A percentile compares a stretch with the other conserved stretches of the same genome.
phyloP scores from a whole-genome alignment of 1,284 basidiomycete genomes.

The Ceratobasidium theobromae region DNA sequence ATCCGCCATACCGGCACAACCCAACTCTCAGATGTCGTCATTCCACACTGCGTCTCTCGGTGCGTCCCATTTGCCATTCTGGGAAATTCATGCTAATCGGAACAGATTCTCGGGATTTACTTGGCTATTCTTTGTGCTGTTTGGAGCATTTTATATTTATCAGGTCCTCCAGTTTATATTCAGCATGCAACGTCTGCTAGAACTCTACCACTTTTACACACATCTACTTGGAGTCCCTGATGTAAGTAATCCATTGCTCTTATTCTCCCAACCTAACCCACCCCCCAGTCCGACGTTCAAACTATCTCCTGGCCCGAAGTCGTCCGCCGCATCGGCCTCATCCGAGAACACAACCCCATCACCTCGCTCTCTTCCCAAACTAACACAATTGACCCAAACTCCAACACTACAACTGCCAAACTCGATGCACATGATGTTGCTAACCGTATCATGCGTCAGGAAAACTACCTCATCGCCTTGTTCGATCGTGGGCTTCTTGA shows the following conservation, averaged over 20 bases:
- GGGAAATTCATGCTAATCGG: conserved; percentile 5
- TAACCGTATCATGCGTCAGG: conserved; percentile 94
- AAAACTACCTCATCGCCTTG: conserved; percentile 96
- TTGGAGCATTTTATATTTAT: conserved; percentile 75
- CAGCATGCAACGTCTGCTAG: conserved; percentile 69
- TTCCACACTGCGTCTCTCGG: conserved; percentile 79
- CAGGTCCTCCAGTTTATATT: conserved; percentile 51
- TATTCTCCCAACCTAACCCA: neutral
- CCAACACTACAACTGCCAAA: conserved; percentile 58
- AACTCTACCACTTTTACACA: conserved; percentile 87
- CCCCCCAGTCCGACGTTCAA: conserved; percentile 87
- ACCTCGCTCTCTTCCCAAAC: conserved; percentile 73
- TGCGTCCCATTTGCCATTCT: conserved; percentile 41
- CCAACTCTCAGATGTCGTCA: conserved; percentile 75
- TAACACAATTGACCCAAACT: conserved; percentile 51
- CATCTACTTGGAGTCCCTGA: conserved; percentile 58
- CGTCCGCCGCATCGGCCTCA: conserved; percentile 82
- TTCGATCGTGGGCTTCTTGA: conserved; percentile 97
- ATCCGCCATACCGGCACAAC: conserved; percentile 64
- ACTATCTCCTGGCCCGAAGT: conserved; percentile 97
- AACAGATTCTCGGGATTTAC: conserved; percentile 79
- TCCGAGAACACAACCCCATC: conserved; percentile 87
- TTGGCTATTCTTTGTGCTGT: conserved; percentile 76
- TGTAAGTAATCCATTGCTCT: conserved; percentile 43
- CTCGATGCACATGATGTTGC: conserved; percentile 97